These are phyloP conservation scores for Trichosporon ovoides DNA, from an alignment of 1,284 basidiomycete species.

Conservation along the genomic window DNA sequence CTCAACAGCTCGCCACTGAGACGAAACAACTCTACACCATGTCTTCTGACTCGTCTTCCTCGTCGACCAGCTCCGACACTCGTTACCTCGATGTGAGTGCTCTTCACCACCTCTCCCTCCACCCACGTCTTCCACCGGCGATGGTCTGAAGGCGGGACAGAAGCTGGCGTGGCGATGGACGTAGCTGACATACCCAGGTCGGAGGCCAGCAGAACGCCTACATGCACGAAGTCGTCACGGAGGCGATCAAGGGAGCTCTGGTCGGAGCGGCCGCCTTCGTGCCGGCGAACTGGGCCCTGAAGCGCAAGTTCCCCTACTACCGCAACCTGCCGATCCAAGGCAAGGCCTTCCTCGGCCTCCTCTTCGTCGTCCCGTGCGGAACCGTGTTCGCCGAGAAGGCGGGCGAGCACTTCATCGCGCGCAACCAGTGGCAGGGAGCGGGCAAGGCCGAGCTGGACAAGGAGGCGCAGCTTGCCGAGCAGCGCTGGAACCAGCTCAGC, in stretches of 20 bases:
- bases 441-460: conserved; percentile 59
- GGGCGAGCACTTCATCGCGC: conserved; percentile 64
- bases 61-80: conserved; percentile 4
- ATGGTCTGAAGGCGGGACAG: no score
- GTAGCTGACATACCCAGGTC: conserved; percentile 10
- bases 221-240: conserved; percentile 33
- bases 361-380: conserved; percentile 63
- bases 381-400: conserved; percentile 74
- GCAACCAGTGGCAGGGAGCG: conserved; percentile 60
- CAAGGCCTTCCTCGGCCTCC: conserved; percentile 66
- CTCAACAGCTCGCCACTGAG: background rate
- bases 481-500: conserved; percentile 60
- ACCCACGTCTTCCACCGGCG: no score
- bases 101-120: no score
- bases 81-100: conserved; percentile 20
- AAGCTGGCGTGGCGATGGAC: no score
- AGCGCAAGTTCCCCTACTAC: conserved; percentile 59
- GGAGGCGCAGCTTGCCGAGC: conserved; percentile 53
- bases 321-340: conserved; percentile 65
- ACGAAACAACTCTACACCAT: background rate
- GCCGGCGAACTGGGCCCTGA: conserved; percentile 59
- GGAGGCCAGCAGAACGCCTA: conserved; percentile 26
- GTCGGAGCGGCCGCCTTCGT: conserved; percentile 39
- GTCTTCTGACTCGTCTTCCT: background rate
- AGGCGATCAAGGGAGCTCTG: conserved; percentile 33